These are phyloP conservation scores for Cordyceps tenuipes DNA, from an alignment of 2,329 filamentous ascomycete species.

Conservation along the genomic window DNA sequence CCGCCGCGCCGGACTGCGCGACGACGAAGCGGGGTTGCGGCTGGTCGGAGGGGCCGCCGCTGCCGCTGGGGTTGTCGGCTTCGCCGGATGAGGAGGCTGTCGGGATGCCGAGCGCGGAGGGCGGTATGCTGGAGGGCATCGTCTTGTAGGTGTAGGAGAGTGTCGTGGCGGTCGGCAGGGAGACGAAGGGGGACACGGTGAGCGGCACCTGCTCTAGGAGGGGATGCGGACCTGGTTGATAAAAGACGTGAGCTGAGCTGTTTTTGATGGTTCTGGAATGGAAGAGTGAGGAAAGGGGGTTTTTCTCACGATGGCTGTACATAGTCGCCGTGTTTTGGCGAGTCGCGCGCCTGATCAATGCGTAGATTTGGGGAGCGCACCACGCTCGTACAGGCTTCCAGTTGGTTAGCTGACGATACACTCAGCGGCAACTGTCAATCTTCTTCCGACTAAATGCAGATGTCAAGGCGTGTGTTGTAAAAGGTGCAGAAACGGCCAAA, in stretches of 20 bases:
- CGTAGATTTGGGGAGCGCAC: too few relatives aligned
- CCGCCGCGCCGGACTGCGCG: slow-evolving; percentile 69
- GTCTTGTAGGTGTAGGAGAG: slow-evolving; percentile 93
- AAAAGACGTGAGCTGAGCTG: neutral
- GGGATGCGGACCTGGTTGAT: slow-evolving; percentile 59
- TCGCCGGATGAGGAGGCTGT: slow-evolving; percentile 20
- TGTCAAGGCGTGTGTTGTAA: neutral
- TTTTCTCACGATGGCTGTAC: slow-evolving; percentile 27
- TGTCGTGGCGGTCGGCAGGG: slow-evolving; percentile 79
- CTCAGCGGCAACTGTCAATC: neutral
- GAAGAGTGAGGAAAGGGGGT: neutral
- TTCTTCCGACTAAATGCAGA: neutral
- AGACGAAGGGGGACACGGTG: slow-evolving; percentile 89
- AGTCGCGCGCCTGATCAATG: neutral
- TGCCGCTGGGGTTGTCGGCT: slow-evolving; percentile 2
- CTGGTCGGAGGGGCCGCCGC: slow-evolving; percentile 25
- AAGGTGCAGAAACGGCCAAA: neutral
- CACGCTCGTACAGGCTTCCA: too few relatives aligned
- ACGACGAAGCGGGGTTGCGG: slow-evolving; percentile 65
- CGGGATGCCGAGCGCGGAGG: slow-evolving; percentile 27
- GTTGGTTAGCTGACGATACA: neutral
- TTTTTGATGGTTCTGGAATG: neutral
- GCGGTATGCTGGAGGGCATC: slow-evolving; percentile 76
- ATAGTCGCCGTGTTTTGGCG: slow-evolving; percentile 15
- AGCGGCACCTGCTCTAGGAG: slow-evolving; percentile 87